Percentiles rank a stretch among this genome's conserved stretches.
Conservation (phyloP, 73 alveolate species). For the Diophrys appendiculata region DNA sequence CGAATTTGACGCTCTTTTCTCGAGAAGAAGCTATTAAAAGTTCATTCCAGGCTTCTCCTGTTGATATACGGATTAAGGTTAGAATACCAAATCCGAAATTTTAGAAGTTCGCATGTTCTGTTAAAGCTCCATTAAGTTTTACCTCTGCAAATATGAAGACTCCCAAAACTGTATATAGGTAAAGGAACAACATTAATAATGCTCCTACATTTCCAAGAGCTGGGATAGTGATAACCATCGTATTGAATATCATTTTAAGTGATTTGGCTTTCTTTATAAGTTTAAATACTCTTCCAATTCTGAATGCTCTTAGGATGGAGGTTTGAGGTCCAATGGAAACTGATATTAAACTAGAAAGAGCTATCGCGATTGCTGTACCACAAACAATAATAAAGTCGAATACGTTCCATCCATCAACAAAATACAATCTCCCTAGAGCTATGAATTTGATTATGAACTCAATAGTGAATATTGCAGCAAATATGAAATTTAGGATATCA, state of each 20-base stretch:
- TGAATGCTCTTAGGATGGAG: conserved; percentile 52
- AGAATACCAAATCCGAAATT: conserved; percentile 29
- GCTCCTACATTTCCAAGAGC: conserved; percentile 68
- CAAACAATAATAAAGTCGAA: conserved; percentile 89
- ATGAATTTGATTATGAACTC: conserved; percentile 82
- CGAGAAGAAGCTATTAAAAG: conserved; percentile 56
- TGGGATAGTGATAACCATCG: conserved; percentile 57
- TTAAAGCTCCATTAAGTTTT: conserved; percentile 40
- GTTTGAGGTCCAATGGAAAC: conserved; percentile 45
- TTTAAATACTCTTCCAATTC: conserved; percentile 49
- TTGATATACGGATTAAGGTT: conserved; percentile 28
- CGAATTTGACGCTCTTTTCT: neutral
- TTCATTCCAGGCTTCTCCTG: conserved; percentile 66
- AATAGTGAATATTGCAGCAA: conserved; percentile 82
- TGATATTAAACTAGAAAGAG: neutral
- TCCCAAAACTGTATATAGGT: conserved; percentile 51
- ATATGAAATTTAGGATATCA: conserved; percentile 66
- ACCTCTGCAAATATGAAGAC: conserved; percentile 45
- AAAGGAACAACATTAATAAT: conserved; percentile 44
- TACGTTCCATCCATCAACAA: conserved; percentile 83
- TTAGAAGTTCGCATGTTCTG: conserved; percentile 28
- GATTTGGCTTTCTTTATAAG: conserved; percentile 47
- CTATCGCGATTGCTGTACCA: conserved; percentile 24
- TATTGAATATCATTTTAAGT: conserved; percentile 48
- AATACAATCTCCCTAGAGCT: conserved; percentile 82